Evolutionary conservation across 495 filamentous ascomycete genomes (phyloP), one percentile per base, ranked within the genome.

Genomic region (Schizothecium vesticola): DNA sequence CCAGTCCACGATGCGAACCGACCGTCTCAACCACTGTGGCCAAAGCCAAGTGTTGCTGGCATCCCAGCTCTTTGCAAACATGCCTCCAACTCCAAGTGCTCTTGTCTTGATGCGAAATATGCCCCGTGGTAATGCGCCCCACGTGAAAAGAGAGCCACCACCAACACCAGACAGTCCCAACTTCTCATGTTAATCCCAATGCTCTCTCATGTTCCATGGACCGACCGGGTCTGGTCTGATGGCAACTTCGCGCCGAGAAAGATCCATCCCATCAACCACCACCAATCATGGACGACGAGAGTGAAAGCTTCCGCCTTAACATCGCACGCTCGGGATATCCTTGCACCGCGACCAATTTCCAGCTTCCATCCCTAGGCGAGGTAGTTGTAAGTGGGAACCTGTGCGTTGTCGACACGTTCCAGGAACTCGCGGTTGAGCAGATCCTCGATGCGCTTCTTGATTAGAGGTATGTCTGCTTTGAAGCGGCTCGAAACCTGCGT

Each of bases 381-480:
- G 75, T 97, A 97, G 36, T 86, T 84, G 73, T 97, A 97, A 1
- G 88, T 86, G 2, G 92, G 84, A 6, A 84, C 80, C 13, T 89
- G 19, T 8, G 43, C 86, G 31, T 88, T 87, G 22, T 93, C 90
- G 0, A 94, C 81, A 26, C 95, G 88, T 78, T 96, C 94, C n/a
- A 99, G 80, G 73, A 97, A 99, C 74, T 99, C 95, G 59, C 93
- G 86, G 69, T 91, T 89, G 63, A 99, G 95, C 70, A 99, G 78
- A 72, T 90, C 91, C 76, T 99, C 95, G 67, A 99, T 92, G n/a
- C 91, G 87, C 74, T 87, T 89, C 82, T 99, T 99, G 80, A 98
- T 90, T 85, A 98, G 91, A 55, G 85, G 84, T 33, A 97, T 84
- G 68, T 98, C 94, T 0, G 95, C 96, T 67, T 89, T 89, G 81